Conservation (phyloP, 495 filamentous ascomycete genomes). For the Neurospora sp. region DNA sequence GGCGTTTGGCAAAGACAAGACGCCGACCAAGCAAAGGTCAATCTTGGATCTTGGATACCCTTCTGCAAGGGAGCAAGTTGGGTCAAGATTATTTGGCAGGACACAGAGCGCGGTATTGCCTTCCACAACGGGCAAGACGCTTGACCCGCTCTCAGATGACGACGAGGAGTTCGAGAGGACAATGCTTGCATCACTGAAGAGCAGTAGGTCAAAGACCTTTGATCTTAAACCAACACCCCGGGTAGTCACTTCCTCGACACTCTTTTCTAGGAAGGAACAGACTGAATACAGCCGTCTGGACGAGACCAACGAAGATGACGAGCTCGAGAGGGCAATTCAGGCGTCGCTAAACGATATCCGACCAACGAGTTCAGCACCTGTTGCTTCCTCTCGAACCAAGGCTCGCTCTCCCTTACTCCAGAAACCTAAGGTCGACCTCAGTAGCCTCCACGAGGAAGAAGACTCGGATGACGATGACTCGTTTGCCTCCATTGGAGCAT, state of each 20-base stretch:
- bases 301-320: not conserved
- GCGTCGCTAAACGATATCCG: not conserved
- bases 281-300: not conserved
- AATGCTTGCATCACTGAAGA: not conserved
- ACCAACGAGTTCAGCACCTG: not conserved
- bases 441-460: not conserved
- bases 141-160: slow-evolving; percentile 6
- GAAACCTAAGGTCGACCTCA: not conserved
- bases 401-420: not conserved
- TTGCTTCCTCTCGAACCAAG: not conserved
- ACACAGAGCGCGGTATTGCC: not conserved
- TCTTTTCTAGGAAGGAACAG: not conserved
- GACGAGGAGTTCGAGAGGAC: slow-evolving; percentile 6
- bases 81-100: not conserved
- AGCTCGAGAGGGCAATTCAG: not conserved
- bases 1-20: not conserved
- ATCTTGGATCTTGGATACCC: slow-evolving; percentile 10
- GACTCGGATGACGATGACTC: slow-evolving; percentile 7
- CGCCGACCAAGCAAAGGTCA: slow-evolving; percentile 1
- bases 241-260: not conserved
- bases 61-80: not conserved
- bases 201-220: not conserved
- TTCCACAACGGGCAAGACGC: not conserved
- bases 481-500: slow-evolving; percentile 1
- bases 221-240: not conserved